Conservation (phyloP, 176 grass and related monocot species). For the barley (Hordeum vulgare) region DNA sequence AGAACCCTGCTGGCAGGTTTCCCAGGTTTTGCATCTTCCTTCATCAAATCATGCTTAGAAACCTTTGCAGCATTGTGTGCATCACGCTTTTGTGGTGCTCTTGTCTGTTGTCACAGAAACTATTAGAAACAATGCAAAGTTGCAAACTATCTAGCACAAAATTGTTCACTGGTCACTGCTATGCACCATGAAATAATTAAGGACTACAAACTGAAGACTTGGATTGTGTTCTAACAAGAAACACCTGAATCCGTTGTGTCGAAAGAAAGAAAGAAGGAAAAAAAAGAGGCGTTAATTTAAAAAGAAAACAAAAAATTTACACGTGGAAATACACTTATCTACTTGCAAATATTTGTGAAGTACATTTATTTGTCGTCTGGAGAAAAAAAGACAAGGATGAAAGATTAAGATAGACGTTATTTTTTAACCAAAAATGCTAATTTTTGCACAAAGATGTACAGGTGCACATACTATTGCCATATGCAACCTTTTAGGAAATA, state of each 20-base stretch:
- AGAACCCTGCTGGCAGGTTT: constrained; percentile 52
- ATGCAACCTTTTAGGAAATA: background rate
- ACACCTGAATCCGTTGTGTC: background rate
- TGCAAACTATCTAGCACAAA: background rate
- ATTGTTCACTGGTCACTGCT: background rate
- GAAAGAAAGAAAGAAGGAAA: background rate
- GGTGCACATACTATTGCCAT: background rate
- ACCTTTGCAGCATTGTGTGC: constrained; percentile 51
- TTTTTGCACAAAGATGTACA: background rate
- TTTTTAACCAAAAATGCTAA: background rate
- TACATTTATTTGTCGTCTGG: too few relatives aligned
- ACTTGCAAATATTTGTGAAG: background rate
- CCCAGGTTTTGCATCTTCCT: constrained; percentile 71
- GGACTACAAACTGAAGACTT: background rate
- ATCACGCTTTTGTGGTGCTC: constrained; percentile 52
- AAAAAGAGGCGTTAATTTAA: background rate
- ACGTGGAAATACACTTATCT: background rate
- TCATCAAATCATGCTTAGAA: constrained; percentile 54
- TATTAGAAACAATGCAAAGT: constrained; percentile 5
- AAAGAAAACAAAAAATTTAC: background rate
- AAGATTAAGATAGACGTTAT: background rate
- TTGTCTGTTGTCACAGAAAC: constrained; percentile 47
- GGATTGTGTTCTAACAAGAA: background rate
- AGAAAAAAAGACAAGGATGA: background rate
- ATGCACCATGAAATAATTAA: constrained; percentile 15